Evolutionary conservation across 2,329 filamentous ascomycete genomes (phyloP).

Genomic region (Lecanoromycetidae sp.): DNA sequence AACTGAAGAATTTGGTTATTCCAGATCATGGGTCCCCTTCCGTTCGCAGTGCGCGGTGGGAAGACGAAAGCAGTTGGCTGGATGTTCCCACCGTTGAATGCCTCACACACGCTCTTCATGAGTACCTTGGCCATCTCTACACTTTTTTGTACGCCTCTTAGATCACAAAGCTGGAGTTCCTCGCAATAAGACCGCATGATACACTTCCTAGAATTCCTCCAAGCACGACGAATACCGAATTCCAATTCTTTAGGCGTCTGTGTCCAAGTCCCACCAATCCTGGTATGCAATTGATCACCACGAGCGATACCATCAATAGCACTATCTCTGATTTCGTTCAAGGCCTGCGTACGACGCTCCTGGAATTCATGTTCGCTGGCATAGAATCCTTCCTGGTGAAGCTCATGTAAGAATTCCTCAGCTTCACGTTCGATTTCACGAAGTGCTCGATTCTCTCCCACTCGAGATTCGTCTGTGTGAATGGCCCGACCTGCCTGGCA

Average conservation of each 20-base stretch:
- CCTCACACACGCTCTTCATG: constrained; percentile 15
- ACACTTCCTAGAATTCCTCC: constrained; percentile 23
- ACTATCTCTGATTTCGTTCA: constrained; percentile 9
- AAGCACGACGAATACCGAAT: constrained; percentile 18
- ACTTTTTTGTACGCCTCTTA: constrained; percentile 20
- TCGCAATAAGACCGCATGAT: constrained; percentile 23
- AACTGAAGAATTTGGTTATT: constrained; percentile 23
- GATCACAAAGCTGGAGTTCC: constrained; percentile 20
- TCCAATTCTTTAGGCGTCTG: constrained; percentile 18
- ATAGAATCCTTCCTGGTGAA: constrained; percentile 17
- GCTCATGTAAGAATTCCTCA: constrained; percentile 17
- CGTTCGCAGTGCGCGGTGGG: constrained; percentile 19
- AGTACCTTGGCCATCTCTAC: constrained; percentile 19
- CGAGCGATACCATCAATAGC: constrained; percentile 5
- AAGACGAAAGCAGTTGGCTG: constrained; percentile 23
- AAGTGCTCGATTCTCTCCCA: constrained; percentile 19
- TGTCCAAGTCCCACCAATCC: constrained; percentile 15
- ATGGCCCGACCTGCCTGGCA: constrained; percentile 20
- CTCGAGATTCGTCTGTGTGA: constrained; percentile 19
- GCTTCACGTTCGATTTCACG: constrained; percentile 19
- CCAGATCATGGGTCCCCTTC: constrained; percentile 22
- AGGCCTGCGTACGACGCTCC: constrained; percentile 10
- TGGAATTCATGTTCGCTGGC: constrained; percentile 12
- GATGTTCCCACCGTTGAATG: constrained; percentile 22
- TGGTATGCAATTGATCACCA: not conserved